A percentile compares a stretch with the other conserved stretches of the same genome.
Evolutionary conservation across 169 alveolate species (phyloP).

Genomic region (Eimeria maxima): DNA sequence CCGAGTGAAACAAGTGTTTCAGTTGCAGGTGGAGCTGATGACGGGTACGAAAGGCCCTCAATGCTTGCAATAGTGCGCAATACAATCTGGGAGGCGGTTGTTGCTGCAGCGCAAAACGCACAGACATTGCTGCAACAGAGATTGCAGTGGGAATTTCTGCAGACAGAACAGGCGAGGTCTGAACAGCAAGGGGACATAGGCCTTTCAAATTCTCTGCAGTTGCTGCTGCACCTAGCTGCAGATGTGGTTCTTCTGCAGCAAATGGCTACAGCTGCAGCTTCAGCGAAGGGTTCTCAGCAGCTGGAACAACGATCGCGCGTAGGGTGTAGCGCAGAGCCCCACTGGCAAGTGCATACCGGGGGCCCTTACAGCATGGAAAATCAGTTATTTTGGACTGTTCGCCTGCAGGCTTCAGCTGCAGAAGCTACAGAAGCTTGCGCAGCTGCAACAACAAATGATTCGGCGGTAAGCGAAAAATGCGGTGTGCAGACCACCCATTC

Average conservation of each 20-base stretch:
- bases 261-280: not conserved
- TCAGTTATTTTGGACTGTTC: constrained; percentile 40
- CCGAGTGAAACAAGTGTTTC: not conserved
- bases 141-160: constrained; percentile 4
- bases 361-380: constrained; percentile 29
- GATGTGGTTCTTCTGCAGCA: constrained; percentile 56
- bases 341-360: not conserved
- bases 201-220: constrained; percentile 10
- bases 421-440: not conserved
- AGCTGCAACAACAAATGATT: not conserved
- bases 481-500: not conserved
- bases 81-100: not conserved
- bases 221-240: constrained; percentile 55
- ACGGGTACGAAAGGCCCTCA: not conserved
- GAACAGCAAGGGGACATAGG: not conserved
- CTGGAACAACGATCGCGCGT: not conserved
- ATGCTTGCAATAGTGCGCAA: constrained; percentile 13
- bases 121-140: constrained; percentile 27
- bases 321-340: not conserved
- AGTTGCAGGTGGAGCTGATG: constrained; percentile 5
- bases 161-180: not conserved
- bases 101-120: constrained; percentile 27
- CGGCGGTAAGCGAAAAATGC: not conserved
- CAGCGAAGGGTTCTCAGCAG: constrained; percentile 14
- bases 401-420: constrained; percentile 36